These are phyloP conservation scores for Exophiala alcalophila DNA, from an alignment of 2,329 filamentous ascomycete species.

Conservation along the genomic window DNA sequence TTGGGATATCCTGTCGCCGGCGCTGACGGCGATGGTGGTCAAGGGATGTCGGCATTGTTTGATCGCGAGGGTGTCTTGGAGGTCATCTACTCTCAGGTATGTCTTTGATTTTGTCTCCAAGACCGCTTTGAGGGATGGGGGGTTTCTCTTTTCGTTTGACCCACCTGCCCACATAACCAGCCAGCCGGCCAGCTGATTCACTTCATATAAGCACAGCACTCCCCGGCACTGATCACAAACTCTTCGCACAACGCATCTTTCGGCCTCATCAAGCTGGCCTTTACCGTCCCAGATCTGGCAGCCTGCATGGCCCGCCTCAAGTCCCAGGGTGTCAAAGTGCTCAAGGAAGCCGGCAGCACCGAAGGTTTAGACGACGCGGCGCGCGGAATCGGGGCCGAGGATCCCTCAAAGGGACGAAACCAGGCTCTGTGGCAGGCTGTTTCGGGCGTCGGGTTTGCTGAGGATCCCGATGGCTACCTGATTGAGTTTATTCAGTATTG, in stretches of 20 bases:
- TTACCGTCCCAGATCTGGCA: conserved; percentile 6
- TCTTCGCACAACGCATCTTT: not conserved
- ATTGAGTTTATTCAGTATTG: conserved; percentile 6
- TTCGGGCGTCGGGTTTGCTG: not conserved
- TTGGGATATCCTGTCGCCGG: not conserved
- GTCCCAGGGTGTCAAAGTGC: conserved; percentile 1
- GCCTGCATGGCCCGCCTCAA: conserved; percentile 2
- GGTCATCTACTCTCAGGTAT: conserved; percentile 4
- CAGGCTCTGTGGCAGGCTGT: conserved; percentile 5
- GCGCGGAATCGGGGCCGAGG: not conserved
- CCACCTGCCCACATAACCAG: too few relatives aligned
- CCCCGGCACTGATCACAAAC: conserved; percentile 1
- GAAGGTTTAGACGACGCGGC: not conserved
- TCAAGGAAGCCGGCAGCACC: conserved; percentile 1
- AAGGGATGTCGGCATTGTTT: not conserved
- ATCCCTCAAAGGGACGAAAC: conserved; percentile 2
- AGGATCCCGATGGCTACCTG: conserved; percentile 11
- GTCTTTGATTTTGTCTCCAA: not conserved
- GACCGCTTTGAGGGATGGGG: not conserved
- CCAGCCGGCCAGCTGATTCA: not conserved
- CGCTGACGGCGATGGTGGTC: not conserved
- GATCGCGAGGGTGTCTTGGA: conserved; percentile 3
- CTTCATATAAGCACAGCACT: not conserved
- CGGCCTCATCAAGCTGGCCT: conserved; percentile 9
- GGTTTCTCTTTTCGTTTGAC: too few relatives aligned